These are phyloP conservation scores for Chamaecyparis obtusa DNA, from an alignment of 75 land plant species.

Conservation along the genomic window DNA sequence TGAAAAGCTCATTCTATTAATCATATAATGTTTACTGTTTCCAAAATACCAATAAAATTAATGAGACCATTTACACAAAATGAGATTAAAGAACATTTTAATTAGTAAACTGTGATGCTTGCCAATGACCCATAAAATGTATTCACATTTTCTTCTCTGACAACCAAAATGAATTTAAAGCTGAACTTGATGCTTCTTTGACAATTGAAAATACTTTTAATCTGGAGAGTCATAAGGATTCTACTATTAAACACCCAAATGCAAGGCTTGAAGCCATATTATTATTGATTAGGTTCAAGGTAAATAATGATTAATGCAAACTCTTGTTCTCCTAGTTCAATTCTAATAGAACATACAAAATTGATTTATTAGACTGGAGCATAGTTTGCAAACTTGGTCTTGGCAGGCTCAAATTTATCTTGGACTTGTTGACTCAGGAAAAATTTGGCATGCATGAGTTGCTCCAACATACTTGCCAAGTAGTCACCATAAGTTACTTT, in stretches of 20 bases:
- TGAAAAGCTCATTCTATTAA: not conserved
- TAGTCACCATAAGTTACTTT: too few relatives aligned
- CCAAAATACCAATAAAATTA: not conserved
- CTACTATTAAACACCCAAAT: not conserved
- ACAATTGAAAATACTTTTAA: not conserved
- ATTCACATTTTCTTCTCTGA: not conserved
- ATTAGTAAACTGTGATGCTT: not conserved
- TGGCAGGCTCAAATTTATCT: too few relatives aligned
- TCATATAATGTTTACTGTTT: not conserved
- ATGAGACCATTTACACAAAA: not conserved
- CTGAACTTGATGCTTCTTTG: not conserved
- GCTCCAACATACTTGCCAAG: too few relatives aligned
- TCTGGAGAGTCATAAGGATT: not conserved
- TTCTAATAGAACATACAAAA: not conserved
- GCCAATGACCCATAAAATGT: not conserved
- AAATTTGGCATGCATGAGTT: too few relatives aligned
- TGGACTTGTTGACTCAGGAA: too few relatives aligned
- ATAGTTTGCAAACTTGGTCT: too few relatives aligned
- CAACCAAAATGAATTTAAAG: not conserved
- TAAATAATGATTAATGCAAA: not conserved
- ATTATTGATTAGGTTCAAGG: not conserved
- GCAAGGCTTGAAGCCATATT: not conserved
- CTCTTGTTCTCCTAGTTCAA: not conserved
- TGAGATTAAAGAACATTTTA: not conserved
- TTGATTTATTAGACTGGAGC: not conserved